A percentile compares a stretch with the other conserved stretches of the same genome.
These are phyloP conservation scores for Ganoderma resinaceum DNA, from an alignment of 1,284 basidiomycete species.

Conservation along the genomic window DNA sequence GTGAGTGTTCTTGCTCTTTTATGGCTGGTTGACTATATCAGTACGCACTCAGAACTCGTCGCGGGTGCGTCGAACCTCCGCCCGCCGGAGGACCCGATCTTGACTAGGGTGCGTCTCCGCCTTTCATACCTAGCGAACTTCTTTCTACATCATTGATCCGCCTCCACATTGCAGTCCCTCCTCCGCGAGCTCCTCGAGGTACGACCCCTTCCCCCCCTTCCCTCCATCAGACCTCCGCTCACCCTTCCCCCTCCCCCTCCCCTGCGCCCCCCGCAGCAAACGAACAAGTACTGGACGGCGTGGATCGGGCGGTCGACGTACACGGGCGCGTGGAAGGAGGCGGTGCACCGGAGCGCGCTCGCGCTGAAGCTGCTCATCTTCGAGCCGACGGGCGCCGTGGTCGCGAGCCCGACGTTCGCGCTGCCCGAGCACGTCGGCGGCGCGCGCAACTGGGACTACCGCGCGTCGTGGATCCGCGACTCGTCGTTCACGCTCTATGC, in stretches of 20 bases:
- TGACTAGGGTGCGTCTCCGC: conserved; percentile 58
- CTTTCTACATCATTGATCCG: background rate
- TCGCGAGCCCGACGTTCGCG: conserved; percentile 93
- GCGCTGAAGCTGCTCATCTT: conserved; percentile 87
- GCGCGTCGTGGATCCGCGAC: conserved; percentile 90
- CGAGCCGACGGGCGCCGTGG: conserved; percentile 87
- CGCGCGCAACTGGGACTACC: conserved; percentile 87
- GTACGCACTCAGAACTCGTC: conserved; percentile 48
- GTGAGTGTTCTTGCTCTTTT: conserved; percentile 35
- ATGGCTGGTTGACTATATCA: too few species aligned
- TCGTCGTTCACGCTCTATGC: conserved; percentile 75
- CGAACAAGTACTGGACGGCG: conserved; percentile 84
- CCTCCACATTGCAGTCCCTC: conserved; percentile 48
- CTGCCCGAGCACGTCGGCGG: conserved; percentile 92
- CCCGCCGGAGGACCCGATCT: conserved; percentile 61
- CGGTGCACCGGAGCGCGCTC: conserved; percentile 87
- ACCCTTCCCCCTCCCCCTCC: background rate
- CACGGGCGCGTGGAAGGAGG: conserved; percentile 92
- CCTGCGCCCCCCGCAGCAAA: conserved; percentile 55
- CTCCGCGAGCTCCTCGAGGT: conserved; percentile 62
- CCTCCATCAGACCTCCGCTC: background rate
- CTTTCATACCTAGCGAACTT: background rate
- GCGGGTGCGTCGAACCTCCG: conserved; percentile 57
- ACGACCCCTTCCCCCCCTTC: conserved; percentile 14
- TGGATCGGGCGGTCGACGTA: conserved; percentile 89